Evolutionary conservation across 176 grass and related monocot genomes (phyloP).

Genomic region (Rhipidocladum racemiflorum): DNA sequence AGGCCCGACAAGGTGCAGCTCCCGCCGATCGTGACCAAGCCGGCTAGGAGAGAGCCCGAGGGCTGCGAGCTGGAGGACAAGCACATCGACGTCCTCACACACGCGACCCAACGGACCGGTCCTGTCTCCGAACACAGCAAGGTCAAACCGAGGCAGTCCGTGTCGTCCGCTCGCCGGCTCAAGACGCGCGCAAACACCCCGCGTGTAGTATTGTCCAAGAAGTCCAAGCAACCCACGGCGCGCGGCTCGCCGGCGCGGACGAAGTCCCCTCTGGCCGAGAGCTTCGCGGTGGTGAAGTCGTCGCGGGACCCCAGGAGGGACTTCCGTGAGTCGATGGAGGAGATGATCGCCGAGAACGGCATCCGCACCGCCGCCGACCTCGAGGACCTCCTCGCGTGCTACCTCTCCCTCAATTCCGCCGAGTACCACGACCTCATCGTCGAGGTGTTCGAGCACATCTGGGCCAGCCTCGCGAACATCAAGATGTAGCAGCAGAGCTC

Average conservation of each 20-base stretch:
- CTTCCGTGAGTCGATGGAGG: slow-evolving; percentile 92
- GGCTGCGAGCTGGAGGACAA: slow-evolving; percentile 31
- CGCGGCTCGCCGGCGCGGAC: background rate
- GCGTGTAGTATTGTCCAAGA: slow-evolving; percentile 34
- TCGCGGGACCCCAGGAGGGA: slow-evolving; percentile 71
- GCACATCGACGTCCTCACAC: slow-evolving; percentile 21
- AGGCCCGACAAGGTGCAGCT: slow-evolving; percentile 27
- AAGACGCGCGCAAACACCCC: slow-evolving; percentile 61
- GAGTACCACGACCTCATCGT: slow-evolving; percentile 92
- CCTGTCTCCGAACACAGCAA: slow-evolving; percentile 18
- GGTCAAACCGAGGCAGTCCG: slow-evolving; percentile 37
- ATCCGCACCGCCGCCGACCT: slow-evolving; percentile 67
- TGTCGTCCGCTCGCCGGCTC: slow-evolving; percentile 42
- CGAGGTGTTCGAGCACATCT: slow-evolving; percentile 79
- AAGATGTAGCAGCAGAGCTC: slow-evolving; percentile 35
- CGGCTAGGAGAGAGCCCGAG: slow-evolving; percentile 19
- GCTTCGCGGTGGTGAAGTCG: slow-evolving; percentile 74
- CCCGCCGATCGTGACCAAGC: slow-evolving; percentile 66
- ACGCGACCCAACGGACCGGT: background rate
- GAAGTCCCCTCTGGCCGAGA: slow-evolving; percentile 40
- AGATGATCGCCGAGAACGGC: slow-evolving; percentile 84
- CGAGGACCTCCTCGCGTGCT: slow-evolving; percentile 94
- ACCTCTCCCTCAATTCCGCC: slow-evolving; percentile 77
- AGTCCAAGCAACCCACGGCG: slow-evolving; percentile 7
- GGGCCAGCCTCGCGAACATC: slow-evolving; percentile 57